Percentiles rank a stretch among this genome's conserved stretches.
Conservation (phyloP, 1,284 basidiomycete species). For the Ceratobasidium papillatum region DNA sequence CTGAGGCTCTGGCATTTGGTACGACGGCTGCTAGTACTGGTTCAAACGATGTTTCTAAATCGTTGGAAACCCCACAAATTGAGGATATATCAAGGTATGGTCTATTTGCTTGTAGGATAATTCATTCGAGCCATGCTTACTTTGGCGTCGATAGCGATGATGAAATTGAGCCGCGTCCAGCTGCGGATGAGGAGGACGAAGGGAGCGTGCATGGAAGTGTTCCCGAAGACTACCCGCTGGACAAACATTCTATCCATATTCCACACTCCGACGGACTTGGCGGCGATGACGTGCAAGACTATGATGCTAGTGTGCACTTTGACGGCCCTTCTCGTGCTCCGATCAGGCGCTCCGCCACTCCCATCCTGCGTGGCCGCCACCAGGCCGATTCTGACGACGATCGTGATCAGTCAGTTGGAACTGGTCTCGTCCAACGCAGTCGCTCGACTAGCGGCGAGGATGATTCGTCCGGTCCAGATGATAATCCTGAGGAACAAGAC, state of each 20-base stretch:
- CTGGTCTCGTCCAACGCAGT: background rate
- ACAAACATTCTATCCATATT: background rate
- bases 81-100: background rate
- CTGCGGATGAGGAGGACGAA: background rate
- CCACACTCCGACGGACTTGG: background rate
- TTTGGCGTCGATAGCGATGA: background rate
- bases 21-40: background rate
- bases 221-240: background rate
- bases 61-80: background rate
- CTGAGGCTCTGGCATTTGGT: background rate
- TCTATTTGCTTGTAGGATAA: background rate
- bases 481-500: background rate
- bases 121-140: background rate
- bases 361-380: background rate
- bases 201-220: background rate
- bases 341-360: constrained; percentile 20
- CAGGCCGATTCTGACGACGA: constrained; percentile 6
- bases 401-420: background rate
- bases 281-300: background rate
- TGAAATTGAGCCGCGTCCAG: background rate
- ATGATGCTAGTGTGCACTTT: constrained; percentile 30
- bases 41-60: background rate
- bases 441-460: constrained; percentile 7
- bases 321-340: constrained; percentile 4
- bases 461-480: constrained; percentile 6